These are phyloP conservation scores for Candida tibetensis DNA, from an alignment of 805 yeast species.

Conservation along the genomic window DNA sequence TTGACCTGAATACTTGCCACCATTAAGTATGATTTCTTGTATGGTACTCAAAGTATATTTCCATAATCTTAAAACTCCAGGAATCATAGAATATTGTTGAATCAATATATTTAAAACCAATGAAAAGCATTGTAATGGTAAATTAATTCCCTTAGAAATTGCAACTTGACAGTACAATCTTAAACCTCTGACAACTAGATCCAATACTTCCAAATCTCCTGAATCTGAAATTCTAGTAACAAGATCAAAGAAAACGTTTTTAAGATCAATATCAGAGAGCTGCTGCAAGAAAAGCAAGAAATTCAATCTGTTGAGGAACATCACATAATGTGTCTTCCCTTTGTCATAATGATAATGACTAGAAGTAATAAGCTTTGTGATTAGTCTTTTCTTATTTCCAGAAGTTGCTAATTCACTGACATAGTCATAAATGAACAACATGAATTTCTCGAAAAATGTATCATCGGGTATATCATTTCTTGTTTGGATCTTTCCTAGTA, in stretches of 20 bases:
- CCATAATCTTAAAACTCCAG: conserved; percentile 19
- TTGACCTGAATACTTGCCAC: conserved; percentile 2
- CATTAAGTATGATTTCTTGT: conserved; percentile 1
- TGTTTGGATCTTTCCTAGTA: conserved; percentile 20
- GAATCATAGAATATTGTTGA: conserved; percentile 6
- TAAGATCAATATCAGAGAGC: conserved; percentile 32
- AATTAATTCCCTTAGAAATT: background rate
- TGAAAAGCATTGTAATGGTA: conserved; percentile 7
- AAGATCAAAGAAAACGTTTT: conserved; percentile 25
- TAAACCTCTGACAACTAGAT: conserved; percentile 3
- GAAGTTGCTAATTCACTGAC: conserved; percentile 23
- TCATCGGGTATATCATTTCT: conserved; percentile 26
- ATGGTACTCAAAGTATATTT: conserved; percentile 10
- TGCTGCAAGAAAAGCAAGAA: conserved; percentile 33
- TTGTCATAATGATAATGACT: conserved; percentile 32
- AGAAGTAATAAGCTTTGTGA: conserved; percentile 37
- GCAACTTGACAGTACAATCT: conserved; percentile 5
- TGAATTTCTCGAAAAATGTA: conserved; percentile 35
- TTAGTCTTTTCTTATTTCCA: conserved; percentile 24
- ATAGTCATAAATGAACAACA: conserved; percentile 34
- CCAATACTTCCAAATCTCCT: conserved; percentile 7
- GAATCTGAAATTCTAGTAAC: conserved; percentile 18
- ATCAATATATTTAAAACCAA: conserved; percentile 4
- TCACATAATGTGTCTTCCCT: conserved; percentile 24
- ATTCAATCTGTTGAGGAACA: conserved; percentile 38